Base-by-base conservation (phyloP, 441 rosid species). In the Populus tomentosa region DNA sequence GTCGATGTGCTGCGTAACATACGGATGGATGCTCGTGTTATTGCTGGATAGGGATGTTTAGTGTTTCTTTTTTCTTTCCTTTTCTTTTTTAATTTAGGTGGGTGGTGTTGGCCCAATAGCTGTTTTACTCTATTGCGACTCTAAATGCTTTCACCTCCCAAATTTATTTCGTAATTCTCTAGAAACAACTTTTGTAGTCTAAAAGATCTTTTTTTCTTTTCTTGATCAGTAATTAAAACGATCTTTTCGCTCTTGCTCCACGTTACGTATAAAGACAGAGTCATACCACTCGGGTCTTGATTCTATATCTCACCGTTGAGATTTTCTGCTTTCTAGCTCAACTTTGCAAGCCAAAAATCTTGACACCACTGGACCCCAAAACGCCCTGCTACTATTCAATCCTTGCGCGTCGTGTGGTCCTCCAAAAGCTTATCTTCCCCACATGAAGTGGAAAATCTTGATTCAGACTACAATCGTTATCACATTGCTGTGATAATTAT, bases 401-500 rank as follows among this genome's bases (percentile, higher is more conserved):
- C 32, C 36, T 67, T 65, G 63, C 74, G 8, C 32, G 5, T 69
- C 16, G 30, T 81, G 46, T 64, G 69, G 67, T 59, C 77, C 64
- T 72, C 74, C 68, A 50, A 71, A 64, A 35, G 24, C 28, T 80
- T 78, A 67, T 68, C 83, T 83, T 78, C 40, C 82, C 79, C n/a
- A 56, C 76, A 20, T 72, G 79, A 75, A 78, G 74, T 78, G 79
- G 85, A 79, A 83, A 77, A 61, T 30, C 61, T 65, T 67, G 26
- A 23, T 72, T 69, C 56, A 40, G 33, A 63, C 20, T 61, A 14
- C 42, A 42, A 70, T 76, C 68, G 61, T 71, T 56, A 78, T 72
- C 80, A 61, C 67, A 73, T 33, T 71, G 77, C 42, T 67, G 40
- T 67, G 30, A 64, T 79, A 67, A 74, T 70, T 76, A 50, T 64